Evolutionary conservation across 805 yeast genomes (phyloP).

Genomic region (Cyberlindnera maritima): DNA sequence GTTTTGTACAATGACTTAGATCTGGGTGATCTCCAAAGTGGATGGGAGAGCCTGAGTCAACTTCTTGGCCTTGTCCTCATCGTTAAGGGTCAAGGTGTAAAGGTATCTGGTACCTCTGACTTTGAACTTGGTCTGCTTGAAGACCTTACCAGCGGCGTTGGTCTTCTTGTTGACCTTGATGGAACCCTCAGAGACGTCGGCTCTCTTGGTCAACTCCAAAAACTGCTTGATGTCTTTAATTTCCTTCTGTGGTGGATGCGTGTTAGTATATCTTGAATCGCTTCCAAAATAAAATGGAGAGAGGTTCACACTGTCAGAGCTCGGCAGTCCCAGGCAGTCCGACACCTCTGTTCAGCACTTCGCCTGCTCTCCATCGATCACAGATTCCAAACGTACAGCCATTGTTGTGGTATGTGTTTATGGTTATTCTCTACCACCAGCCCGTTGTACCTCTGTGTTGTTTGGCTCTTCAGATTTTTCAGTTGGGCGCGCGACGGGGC

Average conservation of each 20-base stretch:
- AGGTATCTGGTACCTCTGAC: conserved; percentile 93
- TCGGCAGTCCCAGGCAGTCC: no score
- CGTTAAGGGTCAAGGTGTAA: conserved; percentile 94
- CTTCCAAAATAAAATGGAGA: no score
- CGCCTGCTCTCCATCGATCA: neutral
- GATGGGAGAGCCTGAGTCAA: conserved; percentile 97
- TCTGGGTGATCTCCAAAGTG: conserved; percentile 65
- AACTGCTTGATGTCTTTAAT: conserved; percentile 96
- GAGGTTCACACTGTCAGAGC: conserved; percentile 6
- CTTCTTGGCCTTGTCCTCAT: conserved; percentile 96
- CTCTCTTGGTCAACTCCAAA: conserved; percentile 94
- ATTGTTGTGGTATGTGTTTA: conserved; percentile 10
- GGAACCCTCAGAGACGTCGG: conserved; percentile 90
- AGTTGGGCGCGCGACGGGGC: neutral
- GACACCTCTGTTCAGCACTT: no score
- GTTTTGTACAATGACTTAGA: conserved; percentile 29
- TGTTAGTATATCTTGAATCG: conserved; percentile 8
- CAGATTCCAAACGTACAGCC: conserved; percentile 9
- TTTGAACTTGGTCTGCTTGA: conserved; percentile 98
- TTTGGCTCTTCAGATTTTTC: conserved; percentile 15
- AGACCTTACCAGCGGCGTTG: conserved; percentile 76
- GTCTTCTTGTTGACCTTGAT: conserved; percentile 89
- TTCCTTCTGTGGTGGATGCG: conserved; percentile 44
- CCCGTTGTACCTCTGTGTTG: neutral
- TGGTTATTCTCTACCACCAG: neutral